Evolutionary conservation across 345 rosid genomes (phyloP).

Genomic region (Camelina sativa): DNA sequence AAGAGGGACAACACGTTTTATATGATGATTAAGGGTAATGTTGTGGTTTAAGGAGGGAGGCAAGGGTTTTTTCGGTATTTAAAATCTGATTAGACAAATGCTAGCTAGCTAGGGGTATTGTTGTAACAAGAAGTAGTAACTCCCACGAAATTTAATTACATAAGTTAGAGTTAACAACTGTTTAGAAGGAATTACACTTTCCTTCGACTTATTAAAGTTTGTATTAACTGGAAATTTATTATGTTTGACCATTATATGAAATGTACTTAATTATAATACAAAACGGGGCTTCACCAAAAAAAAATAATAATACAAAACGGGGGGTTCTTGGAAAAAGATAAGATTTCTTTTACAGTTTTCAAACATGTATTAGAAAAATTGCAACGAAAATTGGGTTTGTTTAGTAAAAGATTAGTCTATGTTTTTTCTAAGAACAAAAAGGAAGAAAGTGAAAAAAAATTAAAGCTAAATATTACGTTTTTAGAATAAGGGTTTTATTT

Average conservation of each 20-base stretch:
- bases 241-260: conserved; percentile 28
- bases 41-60: conserved; percentile 39
- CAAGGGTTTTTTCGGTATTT: conserved; percentile 34
- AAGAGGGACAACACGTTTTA: conserved; percentile 30
- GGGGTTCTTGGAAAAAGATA: not conserved
- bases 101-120: conserved; percentile 3
- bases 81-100: not conserved
- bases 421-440: no score
- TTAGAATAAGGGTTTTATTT: not conserved
- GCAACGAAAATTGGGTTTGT: not conserved
- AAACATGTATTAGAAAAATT: no score
- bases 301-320: conserved; percentile 8
- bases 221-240: conserved; percentile 6
- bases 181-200: conserved; percentile 2
- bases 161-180: not conserved
- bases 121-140: conserved; percentile 39
- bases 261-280: not conserved
- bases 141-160: conserved; percentile 9
- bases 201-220: not conserved
- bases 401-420: not conserved
- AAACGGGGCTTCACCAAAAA: no score
- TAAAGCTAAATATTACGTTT: not conserved
- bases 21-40: conserved; percentile 49
- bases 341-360: not conserved
- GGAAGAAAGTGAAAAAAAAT: not conserved